Evolutionary conservation across 2,329 filamentous ascomycete genomes (phyloP).

Genomic region (Alternaria gansuensis): DNA sequence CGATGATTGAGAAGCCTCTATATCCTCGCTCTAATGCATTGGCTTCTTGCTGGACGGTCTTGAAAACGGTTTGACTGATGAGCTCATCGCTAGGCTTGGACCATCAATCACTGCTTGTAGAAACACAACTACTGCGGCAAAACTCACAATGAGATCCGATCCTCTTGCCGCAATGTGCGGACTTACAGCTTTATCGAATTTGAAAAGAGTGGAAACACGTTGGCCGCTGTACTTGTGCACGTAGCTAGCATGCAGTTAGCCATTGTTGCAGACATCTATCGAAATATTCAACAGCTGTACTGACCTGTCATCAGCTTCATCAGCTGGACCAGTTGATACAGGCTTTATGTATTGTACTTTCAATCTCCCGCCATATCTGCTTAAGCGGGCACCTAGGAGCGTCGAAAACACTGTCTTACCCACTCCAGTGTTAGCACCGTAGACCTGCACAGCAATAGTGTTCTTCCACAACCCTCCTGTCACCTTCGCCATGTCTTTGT

Average conservation of each 20-base stretch:
- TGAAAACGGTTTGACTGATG: slow-evolving; percentile 32
- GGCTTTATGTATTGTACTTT: slow-evolving; percentile 77
- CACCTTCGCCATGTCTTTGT: slow-evolving; percentile 55
- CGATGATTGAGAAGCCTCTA: slow-evolving; percentile 66
- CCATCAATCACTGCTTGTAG: slow-evolving; percentile 11
- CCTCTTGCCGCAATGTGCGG: slow-evolving; percentile 74
- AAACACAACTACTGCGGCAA: not conserved
- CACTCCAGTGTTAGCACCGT: slow-evolving; percentile 84
- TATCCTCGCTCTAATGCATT: slow-evolving; percentile 3
- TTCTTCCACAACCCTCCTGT: slow-evolving; percentile 72
- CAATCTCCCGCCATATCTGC: slow-evolving; percentile 23
- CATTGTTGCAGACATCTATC: not conserved
- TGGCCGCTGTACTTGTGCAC: slow-evolving; percentile 66
- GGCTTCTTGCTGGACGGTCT: slow-evolving; percentile 26
- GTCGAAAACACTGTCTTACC: slow-evolving; percentile 86
- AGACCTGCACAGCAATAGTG: slow-evolving; percentile 76
- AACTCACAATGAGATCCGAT: slow-evolving; percentile 31
- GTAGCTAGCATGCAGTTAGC: slow-evolving; percentile 60
- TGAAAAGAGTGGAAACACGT: slow-evolving; percentile 69
- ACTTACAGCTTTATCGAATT: slow-evolving; percentile 78
- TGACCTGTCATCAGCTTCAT: slow-evolving; percentile 76
- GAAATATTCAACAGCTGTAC: slow-evolving; percentile 1
- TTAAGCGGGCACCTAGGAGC: slow-evolving; percentile 69
- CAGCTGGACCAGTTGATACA: slow-evolving; percentile 75
- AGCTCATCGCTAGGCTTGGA: slow-evolving; percentile 38